Conservation (phyloP, 768 basidiomycete species). For the Tulasnella sp. region DNA sequence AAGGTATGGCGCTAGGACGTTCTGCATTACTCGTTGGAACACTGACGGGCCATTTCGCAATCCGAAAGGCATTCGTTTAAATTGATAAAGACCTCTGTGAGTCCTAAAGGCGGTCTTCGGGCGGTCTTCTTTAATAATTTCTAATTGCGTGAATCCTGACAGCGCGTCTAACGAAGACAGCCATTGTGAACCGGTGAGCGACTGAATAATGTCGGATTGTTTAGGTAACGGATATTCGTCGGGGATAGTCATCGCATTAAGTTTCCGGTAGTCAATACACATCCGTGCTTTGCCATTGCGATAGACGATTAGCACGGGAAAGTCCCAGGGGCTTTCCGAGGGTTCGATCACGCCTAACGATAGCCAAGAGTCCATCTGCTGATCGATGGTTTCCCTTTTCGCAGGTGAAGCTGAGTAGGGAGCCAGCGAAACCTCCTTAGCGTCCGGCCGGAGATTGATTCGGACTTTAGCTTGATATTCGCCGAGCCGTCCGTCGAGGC, state of each 20-base stretch:
- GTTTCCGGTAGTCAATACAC: constrained; percentile 30
- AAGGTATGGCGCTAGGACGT: constrained; percentile 37
- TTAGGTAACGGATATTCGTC: no score
- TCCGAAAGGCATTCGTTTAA: constrained; percentile 44
- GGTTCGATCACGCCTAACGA: constrained; percentile 41
- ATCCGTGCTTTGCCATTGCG: constrained; percentile 40
- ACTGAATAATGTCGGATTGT: no score
- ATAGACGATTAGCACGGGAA: constrained; percentile 38
- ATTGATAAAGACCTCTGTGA: constrained; percentile 43
- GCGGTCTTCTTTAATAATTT: constrained; percentile 34
- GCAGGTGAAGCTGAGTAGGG: constrained; percentile 33
- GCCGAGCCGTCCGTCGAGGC: constrained; percentile 37
- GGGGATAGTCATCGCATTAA: no score
- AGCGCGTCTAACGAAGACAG: constrained; percentile 38
- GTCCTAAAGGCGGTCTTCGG: constrained; percentile 41
- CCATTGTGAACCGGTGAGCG: no score
- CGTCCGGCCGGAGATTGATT: constrained; percentile 33
- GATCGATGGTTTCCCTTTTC: constrained; percentile 33
- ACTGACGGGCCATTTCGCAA: constrained; percentile 39
- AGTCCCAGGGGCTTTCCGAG: constrained; percentile 41
- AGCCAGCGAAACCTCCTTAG: constrained; percentile 31
- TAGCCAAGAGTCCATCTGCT: constrained; percentile 38
- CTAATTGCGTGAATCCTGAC: constrained; percentile 43
- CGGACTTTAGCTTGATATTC: constrained; percentile 32
- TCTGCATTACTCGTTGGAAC: constrained; percentile 45